Conservation (phyloP, 129 eudicot species). For the Scalesia atractyloides region DNA sequence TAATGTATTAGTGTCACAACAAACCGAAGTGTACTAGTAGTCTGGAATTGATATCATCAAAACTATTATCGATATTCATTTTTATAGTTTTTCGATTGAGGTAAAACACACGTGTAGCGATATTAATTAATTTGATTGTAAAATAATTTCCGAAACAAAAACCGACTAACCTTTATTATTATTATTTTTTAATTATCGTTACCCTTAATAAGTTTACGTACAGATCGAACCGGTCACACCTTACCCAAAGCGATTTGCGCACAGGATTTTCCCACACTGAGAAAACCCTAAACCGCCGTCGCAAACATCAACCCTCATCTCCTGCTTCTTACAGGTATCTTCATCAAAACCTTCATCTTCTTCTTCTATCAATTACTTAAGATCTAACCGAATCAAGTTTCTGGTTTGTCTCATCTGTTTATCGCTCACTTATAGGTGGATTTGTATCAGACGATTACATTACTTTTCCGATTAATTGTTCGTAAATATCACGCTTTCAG, state of each 20-base stretch:
- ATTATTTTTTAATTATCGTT: too few relatives aligned
- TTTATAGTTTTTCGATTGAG: too few relatives aligned
- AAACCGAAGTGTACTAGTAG: too few relatives aligned
- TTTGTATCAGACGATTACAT: background rate
- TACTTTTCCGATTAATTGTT: background rate
- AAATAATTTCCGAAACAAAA: background rate
- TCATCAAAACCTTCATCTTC: slow-evolving; percentile 4
- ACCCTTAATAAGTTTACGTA: background rate
- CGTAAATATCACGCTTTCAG: too few relatives aligned
- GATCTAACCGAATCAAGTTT: slow-evolving; percentile 10
- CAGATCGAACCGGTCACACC: background rate
- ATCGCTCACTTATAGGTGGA: background rate
- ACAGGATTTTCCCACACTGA: background rate
- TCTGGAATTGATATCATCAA: too few relatives aligned
- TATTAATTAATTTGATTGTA: too few relatives aligned
- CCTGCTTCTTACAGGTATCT: too few relatives aligned
- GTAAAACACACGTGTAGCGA: too few relatives aligned
- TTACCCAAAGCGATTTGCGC: slow-evolving; percentile 3
- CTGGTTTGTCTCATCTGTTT: background rate
- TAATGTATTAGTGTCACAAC: too few relatives aligned
- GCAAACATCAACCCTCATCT: background rate
- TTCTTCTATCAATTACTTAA: background rate
- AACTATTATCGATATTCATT: too few relatives aligned
- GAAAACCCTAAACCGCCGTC: slow-evolving; percentile 33
- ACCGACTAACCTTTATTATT: background rate